Evolutionary conservation across 108 stramenopile genomes (phyloP).

Genomic region (Conticribra guillardii): DNA sequence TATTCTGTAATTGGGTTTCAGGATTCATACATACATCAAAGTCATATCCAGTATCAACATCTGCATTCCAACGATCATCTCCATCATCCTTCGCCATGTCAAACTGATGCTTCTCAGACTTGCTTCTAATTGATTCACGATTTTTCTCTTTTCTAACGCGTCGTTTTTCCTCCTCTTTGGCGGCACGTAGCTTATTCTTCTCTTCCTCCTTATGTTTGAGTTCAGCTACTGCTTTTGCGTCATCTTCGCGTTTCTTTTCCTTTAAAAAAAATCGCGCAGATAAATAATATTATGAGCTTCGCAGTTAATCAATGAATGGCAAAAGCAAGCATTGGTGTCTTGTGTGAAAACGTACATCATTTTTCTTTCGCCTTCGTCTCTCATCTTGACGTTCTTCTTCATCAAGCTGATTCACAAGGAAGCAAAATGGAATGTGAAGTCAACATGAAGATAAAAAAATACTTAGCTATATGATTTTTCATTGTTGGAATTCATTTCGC

Average conservation of each 20-base stretch:
- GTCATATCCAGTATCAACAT: slow-evolving; percentile 10
- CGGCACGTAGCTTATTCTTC: slow-evolving; percentile 6
- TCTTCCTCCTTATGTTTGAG: slow-evolving; percentile 7
- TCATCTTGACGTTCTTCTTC: too few species aligned
- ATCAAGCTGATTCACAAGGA: too few species aligned
- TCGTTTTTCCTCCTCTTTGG: background rate
- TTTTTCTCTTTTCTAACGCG: background rate
- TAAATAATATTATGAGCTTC: background rate
- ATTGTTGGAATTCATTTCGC: background rate
- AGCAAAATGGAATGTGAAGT: too few species aligned
- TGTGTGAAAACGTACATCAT: too few species aligned
- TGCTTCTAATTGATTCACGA: slow-evolving; percentile 11
- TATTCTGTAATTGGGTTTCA: too few species aligned
- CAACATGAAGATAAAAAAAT: background rate
- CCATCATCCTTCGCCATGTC: background rate
- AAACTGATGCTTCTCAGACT: slow-evolving; percentile 2
- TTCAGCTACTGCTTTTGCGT: background rate
- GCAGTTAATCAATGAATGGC: background rate
- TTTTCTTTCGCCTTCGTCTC: too few species aligned
- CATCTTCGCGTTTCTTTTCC: slow-evolving; percentile 12
- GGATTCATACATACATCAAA: slow-evolving; percentile 23
- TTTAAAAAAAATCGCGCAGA: background rate
- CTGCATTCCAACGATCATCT: background rate
- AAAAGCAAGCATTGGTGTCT: too few species aligned
- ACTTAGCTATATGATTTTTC: background rate